Percentiles rank a stretch among this genome's conserved stretches.
These are phyloP conservation scores for Trichoderma asperellum DNA, from an alignment of 2,329 filamentous ascomycete species.

Conservation along the genomic window DNA sequence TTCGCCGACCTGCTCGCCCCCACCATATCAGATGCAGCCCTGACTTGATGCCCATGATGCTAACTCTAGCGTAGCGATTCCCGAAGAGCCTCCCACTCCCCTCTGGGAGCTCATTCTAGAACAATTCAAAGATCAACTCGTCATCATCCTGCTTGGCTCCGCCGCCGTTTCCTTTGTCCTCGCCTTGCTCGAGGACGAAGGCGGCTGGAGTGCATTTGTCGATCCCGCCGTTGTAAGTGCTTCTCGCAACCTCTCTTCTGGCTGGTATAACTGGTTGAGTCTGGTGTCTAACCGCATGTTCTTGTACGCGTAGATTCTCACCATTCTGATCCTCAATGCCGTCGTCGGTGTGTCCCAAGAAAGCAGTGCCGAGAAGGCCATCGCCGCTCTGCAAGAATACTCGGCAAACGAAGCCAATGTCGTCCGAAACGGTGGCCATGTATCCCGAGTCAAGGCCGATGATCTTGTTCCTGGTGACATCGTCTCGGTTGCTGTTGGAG, in stretches of 20 bases:
- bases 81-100: constrained; percentile 92
- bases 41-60: constrained; percentile 1
- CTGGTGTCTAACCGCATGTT: neutral
- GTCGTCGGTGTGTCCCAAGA: constrained; percentile 98
- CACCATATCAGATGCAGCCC: neutral
- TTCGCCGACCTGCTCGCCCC: neutral
- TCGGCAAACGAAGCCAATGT: constrained; percentile 98
- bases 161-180: constrained; percentile 92
- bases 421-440: constrained; percentile 74
- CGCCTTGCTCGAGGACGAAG: constrained; percentile 88
- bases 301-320: constrained; percentile 72
- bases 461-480: constrained; percentile 95
- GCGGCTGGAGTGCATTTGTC: constrained; percentile 96
- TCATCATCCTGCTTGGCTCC: constrained; percentile 90
- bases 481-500: constrained; percentile 83
- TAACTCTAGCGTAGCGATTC: constrained; percentile 52
- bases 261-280: neutral
- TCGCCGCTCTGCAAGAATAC: constrained; percentile 97
- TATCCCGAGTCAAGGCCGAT: constrained; percentile 89
- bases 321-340: constrained; percentile 93
- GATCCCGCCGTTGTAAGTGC: constrained; percentile 84
- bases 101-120: constrained; percentile 96
- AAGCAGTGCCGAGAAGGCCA: constrained; percentile 97
- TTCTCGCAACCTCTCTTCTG: neutral
- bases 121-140: constrained; percentile 98